Evolutionary conservation across 345 rosid genomes (phyloP).

Genomic region (Psidium guajava): DNA sequence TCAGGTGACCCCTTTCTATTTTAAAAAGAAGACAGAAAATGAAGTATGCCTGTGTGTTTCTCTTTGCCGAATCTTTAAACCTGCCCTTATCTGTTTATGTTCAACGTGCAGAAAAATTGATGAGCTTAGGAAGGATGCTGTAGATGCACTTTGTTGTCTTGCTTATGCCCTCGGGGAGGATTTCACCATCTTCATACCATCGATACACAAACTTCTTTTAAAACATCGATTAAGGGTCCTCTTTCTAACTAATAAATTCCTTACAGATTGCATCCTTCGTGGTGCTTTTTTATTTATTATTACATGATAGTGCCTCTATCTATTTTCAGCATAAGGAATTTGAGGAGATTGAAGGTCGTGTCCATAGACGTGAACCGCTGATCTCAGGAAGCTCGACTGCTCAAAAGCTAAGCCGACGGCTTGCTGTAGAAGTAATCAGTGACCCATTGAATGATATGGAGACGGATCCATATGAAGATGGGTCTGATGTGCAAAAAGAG

Average conservation of each 20-base stretch:
- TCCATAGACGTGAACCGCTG: constrained; percentile 71
- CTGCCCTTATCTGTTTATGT: neutral
- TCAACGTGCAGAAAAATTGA: no score
- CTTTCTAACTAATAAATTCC: constrained; percentile 1
- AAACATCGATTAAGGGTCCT: constrained; percentile 64
- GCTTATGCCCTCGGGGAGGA: no score
- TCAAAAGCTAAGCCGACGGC: constrained; percentile 64
- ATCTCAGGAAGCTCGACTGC: constrained; percentile 74
- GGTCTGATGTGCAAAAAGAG: constrained; percentile 44
- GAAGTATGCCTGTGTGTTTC: neutral
- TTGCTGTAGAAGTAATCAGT: constrained; percentile 79
- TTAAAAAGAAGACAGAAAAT: neutral
- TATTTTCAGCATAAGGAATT: constrained; percentile 87
- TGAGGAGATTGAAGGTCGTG: constrained; percentile 83
- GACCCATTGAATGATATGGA: constrained; percentile 78
- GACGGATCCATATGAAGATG: constrained; percentile 79
- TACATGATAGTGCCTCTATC: neutral
- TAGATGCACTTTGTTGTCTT: no score
- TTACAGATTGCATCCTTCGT: neutral
- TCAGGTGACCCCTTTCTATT: neutral
- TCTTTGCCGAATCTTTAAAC: neutral
- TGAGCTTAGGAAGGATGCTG: no score
- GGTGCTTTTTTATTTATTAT: neutral
- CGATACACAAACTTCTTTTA: constrained; percentile 46
- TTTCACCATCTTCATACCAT: no score